Evolutionary conservation across 2,329 filamentous ascomycete species (phyloP), one percentile per base, ranked within the genome.

Genomic region (Stachybotrys echinatus): DNA sequence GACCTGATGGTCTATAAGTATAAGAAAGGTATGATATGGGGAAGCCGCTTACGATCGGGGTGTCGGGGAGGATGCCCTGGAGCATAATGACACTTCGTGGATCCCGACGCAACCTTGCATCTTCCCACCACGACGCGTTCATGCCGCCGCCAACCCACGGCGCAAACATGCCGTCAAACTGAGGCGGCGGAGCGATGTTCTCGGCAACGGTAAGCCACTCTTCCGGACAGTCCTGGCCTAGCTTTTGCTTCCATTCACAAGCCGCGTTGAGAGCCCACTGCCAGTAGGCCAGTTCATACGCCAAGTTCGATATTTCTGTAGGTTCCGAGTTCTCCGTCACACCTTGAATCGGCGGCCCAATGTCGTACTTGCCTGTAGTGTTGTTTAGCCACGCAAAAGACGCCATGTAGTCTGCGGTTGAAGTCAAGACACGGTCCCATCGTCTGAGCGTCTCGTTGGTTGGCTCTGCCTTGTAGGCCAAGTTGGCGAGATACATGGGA

Each of bases 281-380:
- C 80, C 80, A 84, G 61, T 84, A 84, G 6, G 80, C 76, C 6
- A 42, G 18, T 42, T 84, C 81, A 50, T 84, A 84, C 0, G 79
- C 74, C 18, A 81, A 77, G 55, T 84, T 84, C 3, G 75, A 59
- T 0, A 80, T 83, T 2, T 58, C 62, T 51, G 83, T 82, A 1
- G 80, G 79, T 10, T 72, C 70, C 0, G 80, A 83, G 54, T 83
- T 84, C 57, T 84, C 81, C 2, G 75, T 72, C 1, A 69, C 73
- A 1, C 71, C 71, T 18, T 74, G 74, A 56, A 74, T n/a, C 14
- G 73, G 74, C 12, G 73, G 70, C 0, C 73, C 72, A 6, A 76
- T 62, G 47, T 75, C 80, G 55, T 81, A 83, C 20, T 73, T 63
- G 6, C 68, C 63, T 1, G 76, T 80, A 0, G 73, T 70, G 3